Conservation (phyloP, 1,139 yeast genomes). For the Lodderomyces elongisporus region DNA sequence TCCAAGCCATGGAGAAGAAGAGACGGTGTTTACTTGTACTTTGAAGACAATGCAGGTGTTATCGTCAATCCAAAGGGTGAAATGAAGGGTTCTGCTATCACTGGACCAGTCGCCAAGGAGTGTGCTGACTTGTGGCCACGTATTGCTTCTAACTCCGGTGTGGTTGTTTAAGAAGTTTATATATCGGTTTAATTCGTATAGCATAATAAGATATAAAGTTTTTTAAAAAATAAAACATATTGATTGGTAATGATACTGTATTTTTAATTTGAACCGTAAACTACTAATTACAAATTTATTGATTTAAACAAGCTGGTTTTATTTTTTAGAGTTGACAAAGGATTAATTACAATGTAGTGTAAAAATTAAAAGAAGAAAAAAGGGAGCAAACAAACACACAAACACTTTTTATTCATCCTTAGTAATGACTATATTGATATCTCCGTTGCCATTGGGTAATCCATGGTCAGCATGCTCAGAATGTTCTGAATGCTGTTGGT, state of each 20-base stretch:
- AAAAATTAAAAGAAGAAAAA: no score
- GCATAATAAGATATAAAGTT: background rate
- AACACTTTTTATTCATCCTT: slow-evolving; percentile 6
- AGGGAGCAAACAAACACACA: no score
- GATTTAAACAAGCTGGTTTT: no score
- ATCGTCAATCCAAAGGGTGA: slow-evolving; percentile 99
- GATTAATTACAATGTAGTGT: no score
- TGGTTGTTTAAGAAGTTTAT: slow-evolving; percentile 68
- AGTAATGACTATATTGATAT: slow-evolving; percentile 8
- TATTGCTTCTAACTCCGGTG: slow-evolving; percentile 99
- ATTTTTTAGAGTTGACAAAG: no score
- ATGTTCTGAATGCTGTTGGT: no score
- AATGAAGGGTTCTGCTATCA: slow-evolving; percentile 99
- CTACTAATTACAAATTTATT: background rate
- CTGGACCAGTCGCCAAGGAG: slow-evolving; percentile 99
- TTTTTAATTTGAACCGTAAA: background rate
- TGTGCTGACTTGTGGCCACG: slow-evolving; percentile 99
- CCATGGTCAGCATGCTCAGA: slow-evolving; percentile 5
- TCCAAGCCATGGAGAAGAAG: slow-evolving; percentile 99
- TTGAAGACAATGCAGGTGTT: slow-evolving; percentile 99
- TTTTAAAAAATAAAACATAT: no score
- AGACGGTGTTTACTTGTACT: slow-evolving; percentile 99
- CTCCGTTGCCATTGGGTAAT: slow-evolving; percentile 5
- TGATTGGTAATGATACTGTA: no score
- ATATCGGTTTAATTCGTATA: background rate